Evolutionary conservation across 306 rosid species (phyloP).

Genomic region (apple (Malus domestica)): DNA sequence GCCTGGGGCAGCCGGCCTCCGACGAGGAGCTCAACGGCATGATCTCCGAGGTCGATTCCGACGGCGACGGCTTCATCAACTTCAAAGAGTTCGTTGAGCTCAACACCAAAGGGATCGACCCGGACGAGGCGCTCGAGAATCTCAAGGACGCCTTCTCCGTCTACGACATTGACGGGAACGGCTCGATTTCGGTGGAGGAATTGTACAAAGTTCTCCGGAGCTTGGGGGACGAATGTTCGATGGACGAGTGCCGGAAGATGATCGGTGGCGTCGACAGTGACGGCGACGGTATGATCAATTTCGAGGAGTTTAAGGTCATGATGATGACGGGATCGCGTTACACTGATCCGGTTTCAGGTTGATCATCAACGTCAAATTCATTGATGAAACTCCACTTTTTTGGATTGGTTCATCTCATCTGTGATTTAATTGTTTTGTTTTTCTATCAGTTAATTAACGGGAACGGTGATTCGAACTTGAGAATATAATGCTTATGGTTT

Average conservation of each 20-base stretch:
- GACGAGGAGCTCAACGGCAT: slow-evolving; percentile 55
- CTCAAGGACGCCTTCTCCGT: slow-evolving; percentile 79
- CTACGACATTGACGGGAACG: slow-evolving; percentile 79
- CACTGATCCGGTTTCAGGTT: neutral
- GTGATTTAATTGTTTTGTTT: too few relatives aligned
- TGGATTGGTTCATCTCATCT: neutral
- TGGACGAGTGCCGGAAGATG: slow-evolving; percentile 79
- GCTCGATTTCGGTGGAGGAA: slow-evolving; percentile 84
- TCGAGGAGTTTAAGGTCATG: slow-evolving; percentile 84
- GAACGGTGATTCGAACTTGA: too few relatives aligned
- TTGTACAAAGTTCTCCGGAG: slow-evolving; percentile 59
- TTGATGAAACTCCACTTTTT: neutral
- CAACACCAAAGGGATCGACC: slow-evolving; percentile 74
- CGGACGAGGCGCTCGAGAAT: slow-evolving; percentile 61
- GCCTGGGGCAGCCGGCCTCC: slow-evolving; percentile 50
- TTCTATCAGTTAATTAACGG: neutral
- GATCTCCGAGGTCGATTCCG: slow-evolving; percentile 73
- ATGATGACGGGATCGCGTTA: slow-evolving; percentile 78
- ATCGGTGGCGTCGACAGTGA: slow-evolving; percentile 71
- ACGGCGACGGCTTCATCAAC: slow-evolving; percentile 81
- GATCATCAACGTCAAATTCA: neutral
- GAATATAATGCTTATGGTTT: too few relatives aligned
- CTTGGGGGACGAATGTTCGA: slow-evolving; percentile 73
- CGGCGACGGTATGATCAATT: slow-evolving; percentile 79
- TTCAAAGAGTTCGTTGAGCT: slow-evolving; percentile 69